phyloP scores from a whole-genome alignment of 805 yeast genomes.

The Kodamaea nitidulidarum region DNA sequence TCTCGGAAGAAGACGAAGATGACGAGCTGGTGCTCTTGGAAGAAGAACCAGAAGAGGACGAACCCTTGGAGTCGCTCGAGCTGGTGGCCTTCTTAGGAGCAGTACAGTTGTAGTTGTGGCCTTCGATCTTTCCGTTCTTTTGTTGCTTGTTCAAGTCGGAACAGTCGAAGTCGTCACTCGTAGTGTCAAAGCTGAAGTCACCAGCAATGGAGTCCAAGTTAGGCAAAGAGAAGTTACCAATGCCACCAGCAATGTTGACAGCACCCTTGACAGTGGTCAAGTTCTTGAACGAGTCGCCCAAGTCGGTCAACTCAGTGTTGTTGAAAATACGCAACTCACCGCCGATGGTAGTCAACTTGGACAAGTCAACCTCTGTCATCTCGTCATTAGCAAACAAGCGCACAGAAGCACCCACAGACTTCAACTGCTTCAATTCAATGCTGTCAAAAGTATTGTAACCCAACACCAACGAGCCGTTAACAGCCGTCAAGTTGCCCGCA shows the following conservation, averaged over 20 bases:
- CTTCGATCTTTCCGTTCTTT: constrained; percentile 31
- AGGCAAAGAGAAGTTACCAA: constrained; percentile 38
- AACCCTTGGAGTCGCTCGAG: constrained; percentile 13
- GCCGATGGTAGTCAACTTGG: constrained; percentile 31
- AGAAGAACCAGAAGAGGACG: constrained; percentile 14
- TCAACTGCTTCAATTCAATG: constrained; percentile 27
- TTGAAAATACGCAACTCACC: constrained; percentile 41
- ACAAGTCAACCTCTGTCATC: constrained; percentile 26
- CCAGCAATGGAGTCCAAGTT: constrained; percentile 37
- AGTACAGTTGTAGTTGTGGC: constrained; percentile 42
- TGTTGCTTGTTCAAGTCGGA: constrained; percentile 31
- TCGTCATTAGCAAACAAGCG: constrained; percentile 42
- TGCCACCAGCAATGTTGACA: constrained; percentile 33
- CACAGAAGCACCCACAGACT: constrained; percentile 36
- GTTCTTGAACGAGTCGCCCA: constrained; percentile 24
- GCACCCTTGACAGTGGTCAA: constrained; percentile 40
- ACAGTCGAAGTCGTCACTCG: constrained; percentile 37
- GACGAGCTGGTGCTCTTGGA: constrained; percentile 15
- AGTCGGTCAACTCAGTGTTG: constrained; percentile 35
- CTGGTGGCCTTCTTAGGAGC: constrained; percentile 25
- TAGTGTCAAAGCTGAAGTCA: constrained; percentile 34
- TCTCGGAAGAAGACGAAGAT: constrained; percentile 15
- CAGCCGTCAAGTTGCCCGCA: constrained; percentile 30
- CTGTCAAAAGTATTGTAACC: constrained; percentile 38
- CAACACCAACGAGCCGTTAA: constrained; percentile 38